Evolutionary conservation across 2,329 filamentous ascomycete genomes (phyloP), one percentile per base, ranked within the genome.

Genomic region (Verticillium nubilum): DNA sequence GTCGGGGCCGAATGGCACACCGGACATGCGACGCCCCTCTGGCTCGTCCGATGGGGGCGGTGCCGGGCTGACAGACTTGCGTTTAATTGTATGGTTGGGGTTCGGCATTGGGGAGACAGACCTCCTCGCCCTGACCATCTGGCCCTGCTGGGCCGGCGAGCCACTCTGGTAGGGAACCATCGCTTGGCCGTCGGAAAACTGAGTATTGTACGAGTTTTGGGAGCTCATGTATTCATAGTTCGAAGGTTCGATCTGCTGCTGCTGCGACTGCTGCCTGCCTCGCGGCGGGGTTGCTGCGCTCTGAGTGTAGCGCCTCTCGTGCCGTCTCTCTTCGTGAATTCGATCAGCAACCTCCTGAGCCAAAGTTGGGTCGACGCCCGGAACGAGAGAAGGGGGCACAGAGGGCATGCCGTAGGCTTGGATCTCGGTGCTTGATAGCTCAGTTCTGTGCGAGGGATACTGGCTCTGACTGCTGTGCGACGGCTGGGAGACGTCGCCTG

Each of bases 31-130:
- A 60, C 84, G 79, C 54, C 76, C 71, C 54, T 75, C 79, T 26
- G 37, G 26, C n/a, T 42, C 37, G 7, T 57, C 56, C 58, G 74
- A 71, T 37, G 70, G 78, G 25, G 70, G 81, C 62, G 89, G 89
- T 1, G 84, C 83, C 2, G 90, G 88, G 66, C 89, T 92, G 31
- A 92, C 84, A 1, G 89, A 92, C 71, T 93, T 93, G 57, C 90
- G 85, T 61, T 76, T 80, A 62, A 86, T 85, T 33, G 81, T 84
- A 63, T 83, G 80, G 65, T 80, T 71, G 64, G 77, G 68, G 64
- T 72, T 72, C 63, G 80, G 70, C 66, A 73, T 70, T 17, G 70
- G 80, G 12, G 80, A 52, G 76, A 81, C 57, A 73, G 70, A 17
- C 72, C 74, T 47, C 31, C 74, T 72, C n/a, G 72, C 73, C 62